phyloP scores from a whole-genome alignment of 306 rosid species.

The Lathyrus oleraceus region DNA sequence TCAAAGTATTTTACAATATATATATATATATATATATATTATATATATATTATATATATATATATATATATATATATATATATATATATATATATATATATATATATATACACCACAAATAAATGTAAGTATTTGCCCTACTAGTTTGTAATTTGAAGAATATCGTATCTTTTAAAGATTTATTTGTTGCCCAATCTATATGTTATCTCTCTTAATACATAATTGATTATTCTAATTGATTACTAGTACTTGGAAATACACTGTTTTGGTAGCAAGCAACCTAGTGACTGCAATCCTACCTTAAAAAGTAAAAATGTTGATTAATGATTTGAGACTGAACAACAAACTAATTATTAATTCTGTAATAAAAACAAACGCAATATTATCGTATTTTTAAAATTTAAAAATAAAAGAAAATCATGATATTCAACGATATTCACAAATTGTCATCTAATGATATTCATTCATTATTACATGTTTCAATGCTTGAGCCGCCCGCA shows the following conservation, averaged over 20 bases:
- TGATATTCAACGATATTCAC: no score
- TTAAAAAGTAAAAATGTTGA: constrained; percentile 32
- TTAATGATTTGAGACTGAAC: constrained; percentile 36
- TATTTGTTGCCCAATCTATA: not conserved
- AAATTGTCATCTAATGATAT: not conserved
- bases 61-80: no score
- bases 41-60: no score
- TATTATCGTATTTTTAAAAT: no score
- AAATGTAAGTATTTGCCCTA: no score
- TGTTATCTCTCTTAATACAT: constrained; percentile 2
- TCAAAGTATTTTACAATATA: no score
- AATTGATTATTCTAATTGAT: constrained; percentile 16
- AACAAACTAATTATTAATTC: constrained; percentile 31
- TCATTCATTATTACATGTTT: not conserved
- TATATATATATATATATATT: no score
- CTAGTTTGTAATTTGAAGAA: no score
- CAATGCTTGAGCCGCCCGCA: not conserved
- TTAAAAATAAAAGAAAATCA: not conserved
- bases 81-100: no score
- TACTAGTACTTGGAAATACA: constrained; percentile 13
- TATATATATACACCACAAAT: no score
- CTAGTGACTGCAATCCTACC: constrained; percentile 30
- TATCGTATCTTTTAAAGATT: not conserved
- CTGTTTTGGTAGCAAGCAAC: constrained; percentile 37
- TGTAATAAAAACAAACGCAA: not conserved